phyloP scores from a whole-genome alignment of 768 basidiomycete genomes.

The Collybia sordida region DNA sequence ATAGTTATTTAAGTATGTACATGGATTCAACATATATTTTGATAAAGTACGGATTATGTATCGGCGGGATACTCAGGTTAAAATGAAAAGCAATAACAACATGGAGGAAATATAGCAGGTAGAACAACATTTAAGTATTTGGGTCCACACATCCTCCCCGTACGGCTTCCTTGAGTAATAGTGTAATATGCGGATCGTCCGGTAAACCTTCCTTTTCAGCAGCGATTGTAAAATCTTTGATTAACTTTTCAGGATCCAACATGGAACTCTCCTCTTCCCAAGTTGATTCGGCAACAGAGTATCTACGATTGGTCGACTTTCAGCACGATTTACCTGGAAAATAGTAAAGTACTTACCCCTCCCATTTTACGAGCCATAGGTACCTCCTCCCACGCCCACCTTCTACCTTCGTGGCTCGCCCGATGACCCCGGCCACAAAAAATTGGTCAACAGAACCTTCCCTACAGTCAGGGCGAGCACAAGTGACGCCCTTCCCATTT shows the following conservation, averaged over 20 bases:
- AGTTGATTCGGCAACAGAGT: constrained; percentile 29
- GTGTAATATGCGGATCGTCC: constrained; percentile 18
- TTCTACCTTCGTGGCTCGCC: constrained; percentile 23
- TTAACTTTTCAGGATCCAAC: constrained; percentile 23
- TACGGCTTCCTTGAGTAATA: constrained; percentile 31
- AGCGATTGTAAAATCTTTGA: constrained; percentile 27
- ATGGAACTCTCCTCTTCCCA: constrained; percentile 33
- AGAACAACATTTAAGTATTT: constrained; percentile 1
- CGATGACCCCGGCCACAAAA: constrained; percentile 34
- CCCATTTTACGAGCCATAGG: constrained; percentile 41
- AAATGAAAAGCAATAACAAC: too few relatives aligned
- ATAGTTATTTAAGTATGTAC: too few relatives aligned
- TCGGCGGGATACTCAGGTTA: too few relatives aligned
- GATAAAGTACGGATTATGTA: too few relatives aligned
- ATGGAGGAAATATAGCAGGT: not conserved
- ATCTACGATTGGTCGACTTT: constrained; percentile 20
- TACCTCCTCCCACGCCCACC: constrained; percentile 20
- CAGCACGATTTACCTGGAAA: not conserved
- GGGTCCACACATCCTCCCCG: constrained; percentile 27
- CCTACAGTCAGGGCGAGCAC: constrained; percentile 29
- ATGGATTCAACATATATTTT: too few relatives aligned
- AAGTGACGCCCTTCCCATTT: constrained; percentile 7
- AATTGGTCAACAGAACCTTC: constrained; percentile 18
- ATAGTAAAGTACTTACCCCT: constrained; percentile 24
- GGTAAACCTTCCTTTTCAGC: constrained; percentile 27